Percentiles rank a stretch among this genome's conserved stretches.
These are phyloP conservation scores for Beta lomatogona DNA, from an alignment of 179 eudicot genomes.

Conservation along the genomic window DNA sequence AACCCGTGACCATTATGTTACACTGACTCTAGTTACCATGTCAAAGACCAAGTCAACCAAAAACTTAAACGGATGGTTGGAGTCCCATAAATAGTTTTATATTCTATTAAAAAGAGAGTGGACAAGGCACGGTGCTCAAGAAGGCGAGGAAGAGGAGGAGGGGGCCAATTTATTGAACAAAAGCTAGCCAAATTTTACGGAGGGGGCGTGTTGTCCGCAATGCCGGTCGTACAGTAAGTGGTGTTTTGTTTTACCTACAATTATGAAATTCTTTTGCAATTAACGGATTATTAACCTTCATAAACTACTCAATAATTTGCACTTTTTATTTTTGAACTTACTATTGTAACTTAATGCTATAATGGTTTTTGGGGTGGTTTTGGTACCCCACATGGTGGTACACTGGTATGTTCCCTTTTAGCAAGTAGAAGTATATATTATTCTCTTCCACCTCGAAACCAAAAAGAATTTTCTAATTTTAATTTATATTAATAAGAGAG, in stretches of 20 bases:
- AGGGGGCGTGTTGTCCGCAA: constrained; percentile 38
- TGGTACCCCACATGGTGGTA: constrained; percentile 27
- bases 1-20: too few relatives aligned
- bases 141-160: background rate
- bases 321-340: background rate
- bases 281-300: too few relatives aligned
- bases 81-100: too few relatives aligned
- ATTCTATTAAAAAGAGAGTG: too few relatives aligned
- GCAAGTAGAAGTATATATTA: background rate
- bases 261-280: background rate
- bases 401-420: constrained; percentile 15
- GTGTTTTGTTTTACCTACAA: background rate
- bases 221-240: constrained; percentile 28
- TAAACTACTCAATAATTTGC: background rate
- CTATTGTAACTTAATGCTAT: background rate
- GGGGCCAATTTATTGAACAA: constrained; percentile 13
- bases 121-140: constrained; percentile 27
- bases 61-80: too few relatives aligned
- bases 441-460: background rate
- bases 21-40: too few relatives aligned
- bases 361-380: background rate
- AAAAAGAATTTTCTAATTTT: too few relatives aligned
- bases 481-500: too few relatives aligned
- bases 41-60: too few relatives aligned
- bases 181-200: constrained; percentile 32